Base-by-base conservation (phyloP, 75 land plant species). In the Cryptomeria japonica region DNA sequence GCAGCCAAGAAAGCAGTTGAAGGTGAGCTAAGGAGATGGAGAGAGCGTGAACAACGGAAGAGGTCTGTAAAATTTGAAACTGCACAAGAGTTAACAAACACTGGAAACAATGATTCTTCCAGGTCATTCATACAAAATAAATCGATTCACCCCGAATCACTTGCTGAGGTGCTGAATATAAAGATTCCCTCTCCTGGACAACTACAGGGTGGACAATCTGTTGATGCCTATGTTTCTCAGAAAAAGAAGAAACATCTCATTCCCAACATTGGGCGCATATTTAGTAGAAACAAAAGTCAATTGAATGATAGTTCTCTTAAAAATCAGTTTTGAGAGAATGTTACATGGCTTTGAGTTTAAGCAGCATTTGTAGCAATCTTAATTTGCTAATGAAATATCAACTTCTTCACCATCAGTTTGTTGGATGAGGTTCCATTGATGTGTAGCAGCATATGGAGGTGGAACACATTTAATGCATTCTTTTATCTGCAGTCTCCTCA, bases 1-100 rank as follows among this genome's bases (percentile, higher is more conserved):
- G 97, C 96, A 22, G 99, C 98, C 32, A 98, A 93, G 87, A 91
- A 85, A 41, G 98, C 97, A 3, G 93, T 97, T 37, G 99, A 98
- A 83, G 93, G 91, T 39, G 86, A 85, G 86, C 86, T 85, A 36
- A 77, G 85, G 87, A 93, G 91, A 68, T 73, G 95, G 70, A 86
- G 91, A 44, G 94, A 96, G 83, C 88, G 87, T 16, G 95, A 96
- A 86, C 94, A 94, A 80, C 92, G 90, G 91, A 94, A 93, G 84
- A 91, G 91, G 44, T 92, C 93, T 16, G 44, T 56, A 34, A 85
- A 46, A 53, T 51, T 85, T 85, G 39, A 46, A 55, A 28, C 84
- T n/a, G 3, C 51, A 46, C 84, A 25, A 82, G 49, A 18, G 38
- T 37, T 51, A 15, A 51, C 86, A 53, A 56, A 85, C 19, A 51